A percentile compares a stretch with the other conserved stretches of the same genome.
phyloP scores from a whole-genome alignment of 2,329 filamentous ascomycete species.

The Aspergillus candidus region DNA sequence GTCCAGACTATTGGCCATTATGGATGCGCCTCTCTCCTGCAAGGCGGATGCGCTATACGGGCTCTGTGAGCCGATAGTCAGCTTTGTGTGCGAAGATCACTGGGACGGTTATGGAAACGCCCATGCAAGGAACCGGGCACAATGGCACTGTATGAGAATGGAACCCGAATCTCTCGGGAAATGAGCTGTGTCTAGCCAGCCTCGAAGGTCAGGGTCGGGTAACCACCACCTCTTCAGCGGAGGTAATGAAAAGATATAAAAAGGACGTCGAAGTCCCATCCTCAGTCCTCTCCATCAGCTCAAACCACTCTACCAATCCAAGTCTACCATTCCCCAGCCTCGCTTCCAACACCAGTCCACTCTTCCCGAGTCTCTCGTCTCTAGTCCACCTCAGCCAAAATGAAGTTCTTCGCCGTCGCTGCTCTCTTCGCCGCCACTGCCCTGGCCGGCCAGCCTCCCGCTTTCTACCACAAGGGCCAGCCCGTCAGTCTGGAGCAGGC shows the following conservation, averaged over 20 bases:
- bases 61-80: too few species aligned
- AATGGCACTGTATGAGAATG: too few species aligned
- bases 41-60: too few species aligned
- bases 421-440: constrained; percentile 20
- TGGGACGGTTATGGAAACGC: too few species aligned
- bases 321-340: constrained; percentile 1
- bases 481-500: background rate
- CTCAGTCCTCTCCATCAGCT: constrained; percentile 7
- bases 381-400: constrained; percentile 8
- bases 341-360: constrained; percentile 3
- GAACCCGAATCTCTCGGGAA: too few species aligned
- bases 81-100: too few species aligned
- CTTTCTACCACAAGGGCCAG: background rate
- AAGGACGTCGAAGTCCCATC: constrained; percentile 6
- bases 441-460: constrained; percentile 9
- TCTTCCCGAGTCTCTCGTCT: background rate
- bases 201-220: background rate
- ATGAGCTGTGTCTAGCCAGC: too few species aligned
- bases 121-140: too few species aligned
- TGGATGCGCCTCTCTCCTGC: too few species aligned
- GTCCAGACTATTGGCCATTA: too few species aligned
- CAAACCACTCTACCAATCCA: constrained; percentile 5
- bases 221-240: background rate
- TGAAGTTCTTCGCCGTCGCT: constrained; percentile 24
- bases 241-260: constrained; percentile 14